Conservation (phyloP, 2,329 filamentous ascomycete species). For the Curvularia sp. region DNA sequence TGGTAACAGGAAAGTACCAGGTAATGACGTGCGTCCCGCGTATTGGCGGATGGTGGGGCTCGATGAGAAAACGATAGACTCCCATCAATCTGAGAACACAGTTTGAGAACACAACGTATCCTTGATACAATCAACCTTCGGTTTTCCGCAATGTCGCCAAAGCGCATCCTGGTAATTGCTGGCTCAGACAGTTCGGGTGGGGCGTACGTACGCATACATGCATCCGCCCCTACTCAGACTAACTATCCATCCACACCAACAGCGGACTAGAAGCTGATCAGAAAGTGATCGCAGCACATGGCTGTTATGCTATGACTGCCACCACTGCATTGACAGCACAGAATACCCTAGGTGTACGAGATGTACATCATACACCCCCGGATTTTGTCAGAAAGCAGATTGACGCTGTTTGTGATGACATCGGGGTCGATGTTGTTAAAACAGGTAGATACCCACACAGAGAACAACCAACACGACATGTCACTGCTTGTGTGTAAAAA, state of each 20-base stretch:
- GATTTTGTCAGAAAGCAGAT: slow-evolving; percentile 85
- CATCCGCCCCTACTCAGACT: slow-evolving; percentile 27
- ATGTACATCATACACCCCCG: slow-evolving; percentile 79
- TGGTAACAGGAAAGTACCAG: slow-evolving; percentile 8
- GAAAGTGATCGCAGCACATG: slow-evolving; percentile 89
- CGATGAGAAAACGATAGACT: slow-evolving; percentile 14
- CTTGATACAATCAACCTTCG: not conserved
- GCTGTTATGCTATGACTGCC: slow-evolving; percentile 94
- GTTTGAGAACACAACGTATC: not conserved
- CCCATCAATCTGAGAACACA: slow-evolving; percentile 4
- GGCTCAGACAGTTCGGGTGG: slow-evolving; percentile 91
- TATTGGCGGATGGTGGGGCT: slow-evolving; percentile 38
- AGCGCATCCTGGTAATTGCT: slow-evolving; percentile 78
- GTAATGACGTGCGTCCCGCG: slow-evolving; percentile 37
- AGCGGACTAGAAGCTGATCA: slow-evolving; percentile 93
- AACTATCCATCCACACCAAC: slow-evolving; percentile 50
- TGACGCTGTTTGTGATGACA: slow-evolving; percentile 80
- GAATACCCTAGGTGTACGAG: slow-evolving; percentile 84
- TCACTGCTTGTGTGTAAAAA: not conserved
- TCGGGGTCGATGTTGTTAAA: slow-evolving; percentile 89
- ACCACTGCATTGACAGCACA: slow-evolving; percentile 96
- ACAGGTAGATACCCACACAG: slow-evolving; percentile 65
- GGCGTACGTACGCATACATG: slow-evolving; percentile 70
- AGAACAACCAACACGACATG: not conserved
- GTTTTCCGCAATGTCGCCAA: slow-evolving; percentile 38